These are phyloP conservation scores for Microglena sp. DNA, from an alignment of 139 green algal species.

Conservation along the genomic window DNA sequence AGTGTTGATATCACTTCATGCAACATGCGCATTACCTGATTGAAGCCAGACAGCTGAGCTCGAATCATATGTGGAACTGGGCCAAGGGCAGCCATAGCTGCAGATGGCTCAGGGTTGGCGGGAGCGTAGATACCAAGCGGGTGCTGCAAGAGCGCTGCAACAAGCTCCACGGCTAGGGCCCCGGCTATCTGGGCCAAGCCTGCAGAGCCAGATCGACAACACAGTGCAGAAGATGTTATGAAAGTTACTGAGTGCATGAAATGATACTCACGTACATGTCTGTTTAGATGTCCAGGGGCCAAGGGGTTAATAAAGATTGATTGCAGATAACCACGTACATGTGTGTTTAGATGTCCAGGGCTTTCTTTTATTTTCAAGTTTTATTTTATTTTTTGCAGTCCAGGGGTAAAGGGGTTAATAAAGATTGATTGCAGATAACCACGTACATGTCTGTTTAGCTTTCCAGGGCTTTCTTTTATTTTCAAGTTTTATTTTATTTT, in stretches of 20 bases:
- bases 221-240: no score
- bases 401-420: no score
- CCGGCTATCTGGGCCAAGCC: slow-evolving; percentile 82
- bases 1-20: no score
- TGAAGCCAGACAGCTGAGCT: slow-evolving; percentile 35
- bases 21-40: not conserved
- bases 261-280: slow-evolving; percentile 6
- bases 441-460: no score
- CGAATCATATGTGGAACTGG: slow-evolving; percentile 65
- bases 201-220: no score
- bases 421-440: no score
- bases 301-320: no score
- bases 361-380: no score
- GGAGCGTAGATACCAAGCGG: slow-evolving; percentile 29
- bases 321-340: not conserved
- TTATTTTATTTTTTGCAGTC: no score
- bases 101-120: slow-evolving; percentile 5
- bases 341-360: not conserved
- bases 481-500: no score
- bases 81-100: slow-evolving; percentile 39
- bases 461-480: no score
- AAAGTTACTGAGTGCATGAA: slow-evolving; percentile 16
- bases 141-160: slow-evolving; percentile 72
- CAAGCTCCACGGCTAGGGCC: slow-evolving; percentile 82
- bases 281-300: not conserved